Evolutionary conservation across 2,329 filamentous ascomycete species (phyloP), one percentile per base, ranked within the genome.

Genomic region (Ophiostoma sp.): DNA sequence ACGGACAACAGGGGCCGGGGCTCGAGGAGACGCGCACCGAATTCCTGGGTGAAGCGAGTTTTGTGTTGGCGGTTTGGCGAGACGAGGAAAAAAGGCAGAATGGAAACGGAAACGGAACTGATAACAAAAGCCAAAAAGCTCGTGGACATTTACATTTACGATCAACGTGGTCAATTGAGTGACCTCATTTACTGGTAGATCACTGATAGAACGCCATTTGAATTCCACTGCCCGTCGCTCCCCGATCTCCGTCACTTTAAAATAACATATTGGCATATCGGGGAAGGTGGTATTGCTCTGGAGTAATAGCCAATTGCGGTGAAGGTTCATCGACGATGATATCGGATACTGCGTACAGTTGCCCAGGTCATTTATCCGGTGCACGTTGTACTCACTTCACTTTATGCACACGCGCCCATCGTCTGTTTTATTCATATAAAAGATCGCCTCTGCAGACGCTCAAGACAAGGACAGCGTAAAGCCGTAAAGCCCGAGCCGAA

Each of bases 1-100:
- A 28, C 61, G 61, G 61, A 17, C n/a, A n/a, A 45, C 69, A 70
- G 33, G 69, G 69, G 19, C 52, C 69, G 36, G 69, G 36, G 68
- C 48, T 42, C 17, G 68, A 70, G 50, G 17, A 28, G 33, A 3
- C 0, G n/a, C 19, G 68, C 68, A 70, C 68, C 68, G 68, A 57
- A 59, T 42, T 59, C 68, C 68, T 70, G 68, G 68, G 68, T 39
- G 22, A 42, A 22, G 39, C 3, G 63, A 48, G 22, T 45, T n/a
- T 28, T 66, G n/a, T 52, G 4, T 55, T 28, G 7, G n/a, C 8
- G 33, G 4, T n/a, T n/a, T 36, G 4, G 33, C 33, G 33, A 36
- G 33, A n/a, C n/a, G 33, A 64, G n/a, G 42, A 25, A 3, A 59
- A 39, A 9, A n/a, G 11, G 33, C n/a, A 48, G 19, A 70, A 42